Percentiles rank a stretch among this genome's conserved stretches.
These are phyloP conservation scores for Leucaena leucocephala DNA, from an alignment of 306 rosid genomes.

Conservation along the genomic window DNA sequence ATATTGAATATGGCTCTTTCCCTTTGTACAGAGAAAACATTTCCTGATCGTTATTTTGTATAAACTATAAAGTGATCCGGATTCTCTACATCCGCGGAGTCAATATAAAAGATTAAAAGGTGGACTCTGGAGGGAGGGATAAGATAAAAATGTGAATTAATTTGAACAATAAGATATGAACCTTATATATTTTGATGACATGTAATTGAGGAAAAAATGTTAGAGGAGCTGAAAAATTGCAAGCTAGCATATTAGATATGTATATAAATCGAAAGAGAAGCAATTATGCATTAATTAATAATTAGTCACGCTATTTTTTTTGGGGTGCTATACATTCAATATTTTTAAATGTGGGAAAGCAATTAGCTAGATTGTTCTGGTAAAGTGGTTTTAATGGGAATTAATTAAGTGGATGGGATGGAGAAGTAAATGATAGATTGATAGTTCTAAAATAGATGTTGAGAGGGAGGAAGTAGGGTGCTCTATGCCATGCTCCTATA, in stretches of 20 bases:
- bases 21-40: no score
- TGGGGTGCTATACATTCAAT: neutral
- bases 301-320: neutral
- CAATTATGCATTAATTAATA: no score
- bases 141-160: no score
- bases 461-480: constrained; percentile 7
- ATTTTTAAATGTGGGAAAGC: neutral
- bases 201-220: no score
- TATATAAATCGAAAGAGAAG: neutral
- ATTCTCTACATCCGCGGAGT: no score
- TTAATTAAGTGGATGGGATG: neutral
- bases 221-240: neutral
- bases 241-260: neutral
- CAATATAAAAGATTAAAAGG: no score
- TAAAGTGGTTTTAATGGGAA: neutral
- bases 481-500: constrained; percentile 41
- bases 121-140: no score
- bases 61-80: no score
- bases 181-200: no score
- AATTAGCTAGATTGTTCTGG: neutral
- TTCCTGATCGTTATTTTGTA: no score
- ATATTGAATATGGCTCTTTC: no score
- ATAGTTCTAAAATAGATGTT: constrained; percentile 16
- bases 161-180: no score
- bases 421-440: neutral